Evolutionary conservation across 164 flowering plant species (phyloP).

Genomic region (Aristolochia fimbriata): DNA sequence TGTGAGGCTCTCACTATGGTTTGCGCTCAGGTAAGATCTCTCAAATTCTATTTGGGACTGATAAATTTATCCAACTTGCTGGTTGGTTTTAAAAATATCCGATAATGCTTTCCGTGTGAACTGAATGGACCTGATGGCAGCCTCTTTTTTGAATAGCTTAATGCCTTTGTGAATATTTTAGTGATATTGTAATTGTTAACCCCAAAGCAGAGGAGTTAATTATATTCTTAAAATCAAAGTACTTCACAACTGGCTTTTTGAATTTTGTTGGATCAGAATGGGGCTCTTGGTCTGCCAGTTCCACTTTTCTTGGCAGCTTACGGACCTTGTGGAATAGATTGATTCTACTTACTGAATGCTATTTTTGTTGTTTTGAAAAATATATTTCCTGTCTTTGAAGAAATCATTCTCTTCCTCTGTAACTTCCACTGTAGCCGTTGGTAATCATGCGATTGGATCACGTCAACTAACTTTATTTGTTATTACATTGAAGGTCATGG

Average conservation of each 20-base stretch:
- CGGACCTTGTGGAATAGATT: too few species aligned
- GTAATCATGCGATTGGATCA: background rate
- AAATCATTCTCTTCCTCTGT: background rate
- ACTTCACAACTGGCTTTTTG: too few species aligned
- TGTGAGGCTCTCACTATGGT: conserved; percentile 99
- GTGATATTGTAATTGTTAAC: background rate
- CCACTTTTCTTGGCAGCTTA: too few species aligned
- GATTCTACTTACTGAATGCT: too few species aligned
- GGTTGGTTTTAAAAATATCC: background rate
- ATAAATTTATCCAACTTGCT: background rate
- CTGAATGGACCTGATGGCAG: background rate
- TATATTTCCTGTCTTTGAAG: background rate
- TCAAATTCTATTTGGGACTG: too few species aligned
- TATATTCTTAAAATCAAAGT: too few species aligned
- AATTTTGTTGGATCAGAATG: too few species aligned
- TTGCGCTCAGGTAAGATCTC: conserved; percentile 78
- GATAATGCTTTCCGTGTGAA: background rate
- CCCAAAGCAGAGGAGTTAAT: too few species aligned
- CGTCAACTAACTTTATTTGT: background rate
- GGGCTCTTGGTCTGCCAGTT: too few species aligned
- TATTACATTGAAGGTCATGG: conserved; percentile 65
- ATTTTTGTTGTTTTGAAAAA: too few species aligned
- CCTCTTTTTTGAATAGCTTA: background rate
- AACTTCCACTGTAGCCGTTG: background rate
- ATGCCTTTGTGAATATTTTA: background rate